phyloP scores from a whole-genome alignment of 352 stramenopile genomes.

The Phytophthora ramorum region DNA sequence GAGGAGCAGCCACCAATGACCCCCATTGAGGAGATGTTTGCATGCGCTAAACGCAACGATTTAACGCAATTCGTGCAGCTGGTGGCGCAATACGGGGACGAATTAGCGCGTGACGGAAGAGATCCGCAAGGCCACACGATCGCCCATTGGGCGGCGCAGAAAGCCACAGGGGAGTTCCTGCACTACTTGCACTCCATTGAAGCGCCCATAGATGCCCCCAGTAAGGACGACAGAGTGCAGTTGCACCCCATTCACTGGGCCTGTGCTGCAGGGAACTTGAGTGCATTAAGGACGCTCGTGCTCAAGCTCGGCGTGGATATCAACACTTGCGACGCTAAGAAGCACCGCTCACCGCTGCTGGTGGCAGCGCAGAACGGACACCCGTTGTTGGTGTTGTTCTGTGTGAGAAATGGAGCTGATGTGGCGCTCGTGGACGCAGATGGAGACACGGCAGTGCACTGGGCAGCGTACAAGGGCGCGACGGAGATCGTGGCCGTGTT shows the following conservation, averaged over 20 bases:
- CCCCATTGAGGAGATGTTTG: slow-evolving; percentile 70
- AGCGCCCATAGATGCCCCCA: slow-evolving; percentile 66
- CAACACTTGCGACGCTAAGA: slow-evolving; percentile 75
- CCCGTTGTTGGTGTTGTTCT: slow-evolving; percentile 78
- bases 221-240: slow-evolving; percentile 54
- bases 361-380: slow-evolving; percentile 82
- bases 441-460: slow-evolving; percentile 84
- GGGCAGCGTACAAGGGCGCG: slow-evolving; percentile 86
- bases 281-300: slow-evolving; percentile 65
- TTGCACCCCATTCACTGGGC: slow-evolving; percentile 89
- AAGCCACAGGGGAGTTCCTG: slow-evolving; percentile 60
- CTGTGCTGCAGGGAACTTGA: slow-evolving; percentile 76
- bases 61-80: slow-evolving; percentile 61
- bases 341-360: slow-evolving; percentile 78
- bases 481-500: slow-evolving; percentile 87
- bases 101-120: slow-evolving; percentile 43
- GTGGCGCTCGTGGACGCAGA: slow-evolving; percentile 69
- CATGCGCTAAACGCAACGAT: slow-evolving; percentile 67
- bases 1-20: slow-evolving; percentile 35
- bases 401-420: slow-evolving; percentile 76
- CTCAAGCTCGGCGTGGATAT: slow-evolving; percentile 68
- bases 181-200: slow-evolving; percentile 53
- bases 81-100: slow-evolving; percentile 45
- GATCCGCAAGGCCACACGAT: slow-evolving; percentile 78
- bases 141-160: slow-evolving; percentile 76